A percentile compares a stretch with the other conserved stretches of the same genome.
Evolutionary conservation across 148 eudicot genomes (phyloP).

Genomic region (Bassia scoparia): DNA sequence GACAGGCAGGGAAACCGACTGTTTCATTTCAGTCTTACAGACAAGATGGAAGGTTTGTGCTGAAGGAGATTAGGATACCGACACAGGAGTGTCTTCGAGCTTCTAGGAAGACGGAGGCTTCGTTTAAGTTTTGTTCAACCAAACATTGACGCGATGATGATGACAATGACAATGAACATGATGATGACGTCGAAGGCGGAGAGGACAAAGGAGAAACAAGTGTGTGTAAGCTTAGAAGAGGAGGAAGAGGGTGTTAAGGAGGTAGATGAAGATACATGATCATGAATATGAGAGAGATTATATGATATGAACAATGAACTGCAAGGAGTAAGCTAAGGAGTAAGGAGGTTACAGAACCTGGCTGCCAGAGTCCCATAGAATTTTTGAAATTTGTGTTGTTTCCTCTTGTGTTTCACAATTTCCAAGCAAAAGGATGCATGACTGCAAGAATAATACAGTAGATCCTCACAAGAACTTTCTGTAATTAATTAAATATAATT

Average conservation of each 20-base stretch:
- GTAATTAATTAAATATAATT: background rate
- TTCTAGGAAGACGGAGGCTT: slow-evolving; percentile 69
- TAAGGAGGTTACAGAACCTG: slow-evolving; percentile 10
- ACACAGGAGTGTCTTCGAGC: slow-evolving; percentile 64
- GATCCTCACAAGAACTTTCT: slow-evolving; percentile 6
- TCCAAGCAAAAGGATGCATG: slow-evolving; percentile 11
- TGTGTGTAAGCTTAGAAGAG: background rate
- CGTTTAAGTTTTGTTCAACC: slow-evolving; percentile 50
- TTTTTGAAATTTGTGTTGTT: slow-evolving; percentile 7
- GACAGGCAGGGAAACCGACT: slow-evolving; percentile 62
- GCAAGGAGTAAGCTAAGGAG: slow-evolving; percentile 6
- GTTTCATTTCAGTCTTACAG: slow-evolving; percentile 61
- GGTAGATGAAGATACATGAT: background rate
- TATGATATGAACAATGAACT: too few species aligned
- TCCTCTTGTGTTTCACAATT: slow-evolving; percentile 5
- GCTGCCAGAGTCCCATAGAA: background rate
- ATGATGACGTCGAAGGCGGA: slow-evolving; percentile 1
- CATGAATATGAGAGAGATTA: slow-evolving; percentile 14
- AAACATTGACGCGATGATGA: slow-evolving; percentile 48
- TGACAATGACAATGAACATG: slow-evolving; percentile 4
- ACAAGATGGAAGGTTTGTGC: slow-evolving; percentile 65
- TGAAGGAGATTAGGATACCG: slow-evolving; percentile 58
- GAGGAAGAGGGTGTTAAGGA: slow-evolving; percentile 16
- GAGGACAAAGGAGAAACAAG: slow-evolving; percentile 2
- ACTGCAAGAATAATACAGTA: slow-evolving; percentile 15